phyloP scores from a whole-genome alignment of 2,329 filamentous ascomycete species.

The Fusarium pilosicola region DNA sequence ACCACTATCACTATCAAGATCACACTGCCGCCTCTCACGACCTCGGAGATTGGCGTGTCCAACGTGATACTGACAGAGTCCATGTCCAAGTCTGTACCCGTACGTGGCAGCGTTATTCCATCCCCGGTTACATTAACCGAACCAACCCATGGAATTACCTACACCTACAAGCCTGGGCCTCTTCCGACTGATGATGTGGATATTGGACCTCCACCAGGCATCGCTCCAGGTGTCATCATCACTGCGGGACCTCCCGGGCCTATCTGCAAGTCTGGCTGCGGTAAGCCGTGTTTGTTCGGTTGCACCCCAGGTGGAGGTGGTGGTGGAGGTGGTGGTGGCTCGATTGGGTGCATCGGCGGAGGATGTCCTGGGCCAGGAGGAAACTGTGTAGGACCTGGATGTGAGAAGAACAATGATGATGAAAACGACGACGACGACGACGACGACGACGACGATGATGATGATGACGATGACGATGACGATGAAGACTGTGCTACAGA shows the following conservation, averaged over 20 bases:
- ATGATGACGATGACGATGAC: conserved; percentile 2
- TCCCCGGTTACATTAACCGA: conserved; percentile 13
- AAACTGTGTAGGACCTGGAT: conserved; percentile 14
- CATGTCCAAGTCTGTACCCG: not conserved
- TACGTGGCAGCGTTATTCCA: conserved; percentile 16
- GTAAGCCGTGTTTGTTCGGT: conserved; percentile 3
- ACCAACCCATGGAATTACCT: conserved; percentile 11
- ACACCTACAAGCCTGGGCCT: conserved; percentile 12
- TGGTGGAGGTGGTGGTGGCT: conserved; percentile 6
- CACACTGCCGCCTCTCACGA: conserved; percentile 15
- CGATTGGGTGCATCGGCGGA: not conserved
- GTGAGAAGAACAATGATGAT: not conserved
- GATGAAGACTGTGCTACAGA: conserved; percentile 20
- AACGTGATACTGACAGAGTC: conserved; percentile 12
- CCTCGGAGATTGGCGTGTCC: conserved; percentile 15
- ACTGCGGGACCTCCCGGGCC: conserved; percentile 1
- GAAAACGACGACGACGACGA: not conserved
- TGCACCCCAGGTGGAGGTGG: conserved; percentile 5
- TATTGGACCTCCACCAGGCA: conserved; percentile 11
- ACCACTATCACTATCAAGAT: conserved; percentile 21
- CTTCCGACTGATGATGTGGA: conserved; percentile 6
- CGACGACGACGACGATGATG: too few species aligned
- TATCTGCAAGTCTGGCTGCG: conserved; percentile 13
- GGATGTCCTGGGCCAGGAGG: conserved; percentile 12
- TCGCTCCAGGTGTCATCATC: conserved; percentile 9